These are phyloP conservation scores for Syncephalastrum contaminatum DNA, from an alignment of 371 early-diverging fungal genomes.

Conservation along the genomic window DNA sequence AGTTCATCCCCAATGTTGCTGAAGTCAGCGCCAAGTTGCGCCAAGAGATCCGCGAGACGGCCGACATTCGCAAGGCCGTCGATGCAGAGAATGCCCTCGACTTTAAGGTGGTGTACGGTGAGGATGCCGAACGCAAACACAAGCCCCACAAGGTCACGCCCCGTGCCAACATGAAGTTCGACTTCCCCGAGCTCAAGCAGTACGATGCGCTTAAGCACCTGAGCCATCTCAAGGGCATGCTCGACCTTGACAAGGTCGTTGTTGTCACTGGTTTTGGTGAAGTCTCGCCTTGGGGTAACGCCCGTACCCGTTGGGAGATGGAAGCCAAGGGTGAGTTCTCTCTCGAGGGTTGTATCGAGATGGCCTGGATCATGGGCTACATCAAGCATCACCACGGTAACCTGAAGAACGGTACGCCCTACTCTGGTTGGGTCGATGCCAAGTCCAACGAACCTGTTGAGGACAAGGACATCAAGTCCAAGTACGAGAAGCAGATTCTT, in stretches of 20 bases:
- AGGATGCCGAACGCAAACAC: conserved; percentile 72
- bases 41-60: conserved; percentile 74
- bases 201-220: conserved; percentile 70
- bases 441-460: conserved; percentile 89
- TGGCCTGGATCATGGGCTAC: conserved; percentile 97
- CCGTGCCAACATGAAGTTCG: conserved; percentile 92
- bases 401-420: conserved; percentile 76
- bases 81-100: conserved; percentile 78
- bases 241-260: conserved; percentile 91
- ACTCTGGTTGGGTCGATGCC: conserved; percentile 95
- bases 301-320: conserved; percentile 98
- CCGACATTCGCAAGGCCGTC: conserved; percentile 88
- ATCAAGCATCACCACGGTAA: conserved; percentile 90
- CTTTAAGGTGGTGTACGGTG: conserved; percentile 74
- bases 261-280: conserved; percentile 95
- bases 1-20: conserved; percentile 79
- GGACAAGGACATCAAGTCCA: conserved; percentile 89
- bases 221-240: conserved; percentile 80
- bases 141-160: conserved; percentile 81
- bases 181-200: conserved; percentile 77
- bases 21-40: conserved; percentile 76
- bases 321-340: conserved; percentile 92
- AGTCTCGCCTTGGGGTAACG: conserved; percentile 93
- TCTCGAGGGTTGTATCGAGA: conserved; percentile 94
- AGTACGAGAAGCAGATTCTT: conserved; percentile 90